Evolutionary conservation across 202 grass and related monocot species (phyloP).

Genomic region (Schoenoplectus triqueter): DNA sequence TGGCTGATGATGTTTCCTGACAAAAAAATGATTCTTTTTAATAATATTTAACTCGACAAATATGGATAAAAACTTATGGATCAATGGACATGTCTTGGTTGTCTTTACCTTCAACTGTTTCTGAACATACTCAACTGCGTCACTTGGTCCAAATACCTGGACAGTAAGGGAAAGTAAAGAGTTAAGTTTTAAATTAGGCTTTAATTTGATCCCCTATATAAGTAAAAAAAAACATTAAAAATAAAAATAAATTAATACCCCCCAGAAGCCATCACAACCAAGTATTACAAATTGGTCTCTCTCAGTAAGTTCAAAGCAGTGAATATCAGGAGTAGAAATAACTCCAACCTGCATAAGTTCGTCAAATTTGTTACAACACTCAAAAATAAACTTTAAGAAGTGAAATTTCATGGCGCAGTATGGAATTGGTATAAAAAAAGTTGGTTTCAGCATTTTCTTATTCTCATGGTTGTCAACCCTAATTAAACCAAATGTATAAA

Average conservation of each 20-base stretch:
- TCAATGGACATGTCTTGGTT: neutral
- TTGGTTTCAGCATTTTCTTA: neutral
- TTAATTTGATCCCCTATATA: neutral
- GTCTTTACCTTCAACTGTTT: constrained; percentile 73
- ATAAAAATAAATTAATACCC: constrained; percentile 54
- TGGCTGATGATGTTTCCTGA: constrained; percentile 73
- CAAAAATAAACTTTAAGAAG: neutral
- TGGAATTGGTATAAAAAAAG: constrained; percentile 1
- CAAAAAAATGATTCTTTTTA: constrained; percentile 30
- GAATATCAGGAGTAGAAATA: constrained; percentile 83
- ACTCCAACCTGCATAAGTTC: constrained; percentile 63
- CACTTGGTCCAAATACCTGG: constrained; percentile 89
- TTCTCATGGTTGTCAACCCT: neutral
- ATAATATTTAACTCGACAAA: neutral
- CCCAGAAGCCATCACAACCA: constrained; percentile 92
- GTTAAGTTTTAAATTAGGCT: constrained; percentile 24
- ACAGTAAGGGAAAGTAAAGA: constrained; percentile 13
- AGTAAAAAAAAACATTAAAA: neutral
- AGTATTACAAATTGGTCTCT: constrained; percentile 83
- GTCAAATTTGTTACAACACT: constrained; percentile 35
- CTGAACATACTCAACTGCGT: constrained; percentile 93
- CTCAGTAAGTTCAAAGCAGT: constrained; percentile 83
- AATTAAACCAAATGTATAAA: neutral
- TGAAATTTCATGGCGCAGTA: neutral
- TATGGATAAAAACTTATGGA: neutral